Percentiles rank a stretch among this genome's conserved stretches.
These are phyloP conservation scores for Phytophthora melonis DNA, from an alignment of 352 stramenopile species.

Conservation along the genomic window DNA sequence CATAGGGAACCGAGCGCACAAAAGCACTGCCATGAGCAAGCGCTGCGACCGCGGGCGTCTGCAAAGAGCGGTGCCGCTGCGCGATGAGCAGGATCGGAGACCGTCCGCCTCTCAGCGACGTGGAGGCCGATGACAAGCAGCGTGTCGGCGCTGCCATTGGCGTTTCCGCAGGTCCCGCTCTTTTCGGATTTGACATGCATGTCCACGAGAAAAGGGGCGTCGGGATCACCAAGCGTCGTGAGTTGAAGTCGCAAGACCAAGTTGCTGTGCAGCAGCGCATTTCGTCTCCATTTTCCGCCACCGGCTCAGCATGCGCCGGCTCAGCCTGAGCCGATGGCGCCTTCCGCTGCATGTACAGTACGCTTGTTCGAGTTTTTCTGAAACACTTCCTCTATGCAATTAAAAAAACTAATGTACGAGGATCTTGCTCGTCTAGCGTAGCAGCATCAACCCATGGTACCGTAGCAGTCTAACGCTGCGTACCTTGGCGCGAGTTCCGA, in stretches of 20 bases:
- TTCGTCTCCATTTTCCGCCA: slow-evolving; percentile 32
- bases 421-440: too few species aligned
- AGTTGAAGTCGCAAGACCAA: neutral
- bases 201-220: slow-evolving; percentile 11
- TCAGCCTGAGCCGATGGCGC: slow-evolving; percentile 11
- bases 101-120: neutral
- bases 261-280: neutral
- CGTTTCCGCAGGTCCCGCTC: slow-evolving; percentile 15
- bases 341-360: neutral
- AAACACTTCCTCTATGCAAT: too few species aligned
- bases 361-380: too few species aligned
- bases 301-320: slow-evolving; percentile 8
- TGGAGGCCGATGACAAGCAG: slow-evolving; percentile 17
- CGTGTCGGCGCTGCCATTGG: slow-evolving; percentile 25
- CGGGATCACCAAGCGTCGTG: neutral
- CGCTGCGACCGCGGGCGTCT: neutral
- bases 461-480: too few species aligned
- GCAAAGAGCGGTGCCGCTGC: neutral
- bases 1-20: neutral
- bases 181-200: slow-evolving; percentile 29
- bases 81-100: slow-evolving; percentile 10
- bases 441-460: too few species aligned
- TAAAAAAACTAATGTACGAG: too few species aligned
- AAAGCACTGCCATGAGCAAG: neutral
- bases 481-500: too few species aligned